A percentile compares a stretch with the other conserved stretches of the same genome.
These are phyloP conservation scores for Magnaporthiopsis incrustans DNA, from an alignment of 2,329 filamentous ascomycete species.

Conservation along the genomic window DNA sequence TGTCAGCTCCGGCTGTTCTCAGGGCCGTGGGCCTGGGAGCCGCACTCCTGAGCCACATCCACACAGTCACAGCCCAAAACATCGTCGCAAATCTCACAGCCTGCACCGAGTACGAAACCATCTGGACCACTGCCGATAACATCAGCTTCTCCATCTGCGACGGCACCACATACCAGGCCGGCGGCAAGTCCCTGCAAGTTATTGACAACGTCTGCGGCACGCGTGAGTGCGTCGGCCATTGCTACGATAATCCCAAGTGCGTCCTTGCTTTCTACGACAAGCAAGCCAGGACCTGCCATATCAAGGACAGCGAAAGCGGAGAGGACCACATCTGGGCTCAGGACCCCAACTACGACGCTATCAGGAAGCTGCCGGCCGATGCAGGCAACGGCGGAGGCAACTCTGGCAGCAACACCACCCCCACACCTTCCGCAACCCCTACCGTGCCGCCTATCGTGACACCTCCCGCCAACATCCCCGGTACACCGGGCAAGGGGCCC, in stretches of 20 bases:
- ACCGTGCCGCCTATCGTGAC: background rate
- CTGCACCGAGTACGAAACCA: background rate
- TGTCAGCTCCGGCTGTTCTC: background rate
- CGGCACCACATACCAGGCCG: slow-evolving; percentile 1
- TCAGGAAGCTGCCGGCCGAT: slow-evolving; percentile 1
- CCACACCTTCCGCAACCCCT: background rate
- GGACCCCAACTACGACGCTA: slow-evolving; percentile 2
- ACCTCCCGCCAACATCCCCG: background rate
- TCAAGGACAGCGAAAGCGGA: background rate
- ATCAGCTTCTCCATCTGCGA: slow-evolving; percentile 4
- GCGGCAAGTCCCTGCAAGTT: slow-evolving; percentile 3
- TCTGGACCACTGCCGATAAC: background rate
- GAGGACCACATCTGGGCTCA: slow-evolving; percentile 1
- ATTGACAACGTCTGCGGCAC: background rate
- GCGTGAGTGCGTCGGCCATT: background rate
- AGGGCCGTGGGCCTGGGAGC: slow-evolving; percentile 4
- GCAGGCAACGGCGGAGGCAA: background rate
- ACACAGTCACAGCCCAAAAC: background rate
- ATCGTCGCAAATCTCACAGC: background rate
- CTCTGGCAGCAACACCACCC: background rate
- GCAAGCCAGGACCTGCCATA: slow-evolving; percentile 1
- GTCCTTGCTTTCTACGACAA: slow-evolving; percentile 3
- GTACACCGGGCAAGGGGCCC: background rate
- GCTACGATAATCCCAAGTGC: slow-evolving; percentile 2
- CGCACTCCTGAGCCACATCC: slow-evolving; percentile 2